Evolutionary conservation across 2,329 filamentous ascomycete genomes (phyloP), one percentile per base, ranked within the genome.

Genomic region (Fusarium proliferatum): DNA sequence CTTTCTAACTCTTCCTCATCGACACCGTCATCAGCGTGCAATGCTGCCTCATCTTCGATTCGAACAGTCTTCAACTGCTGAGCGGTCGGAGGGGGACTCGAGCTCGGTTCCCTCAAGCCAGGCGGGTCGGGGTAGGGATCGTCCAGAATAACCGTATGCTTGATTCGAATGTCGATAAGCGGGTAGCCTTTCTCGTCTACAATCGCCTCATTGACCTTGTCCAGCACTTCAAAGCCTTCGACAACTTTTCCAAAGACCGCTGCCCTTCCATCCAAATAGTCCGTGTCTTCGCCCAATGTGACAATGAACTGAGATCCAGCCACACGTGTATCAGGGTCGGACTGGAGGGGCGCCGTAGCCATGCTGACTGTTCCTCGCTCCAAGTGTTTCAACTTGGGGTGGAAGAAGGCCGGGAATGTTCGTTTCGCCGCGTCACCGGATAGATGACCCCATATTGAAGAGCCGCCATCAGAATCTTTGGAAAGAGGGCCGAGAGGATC

Each of bases 301-400:
- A 99, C 90, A 78, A 98, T 92, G 81, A 99, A 99, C 81, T 99
- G 96, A 77, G 95, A 97, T 11, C 89, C 95, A 1, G 95, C 95
- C 49, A 97, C 85, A 38, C 95, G 91, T 67, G 91, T 90, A 76
- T 98, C 95, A 6, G 94, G 92, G 78, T 98, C 93, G 21, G 88
- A 88, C 8, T 91, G 85, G 15, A 92, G 90, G 2, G 93, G 92
- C 23, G 91, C 94, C 0, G 96, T 98, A n/a, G 96, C 96, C 94
- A 98, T 97, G 85, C 95, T 98, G 69, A 99, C 95, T 19, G 94
- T 98, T 61, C 96, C 96, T 75, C 93, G 91, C 81, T 97, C 94
- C 45, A 89, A 85, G 82, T 99, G 96, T 82, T 96, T 97, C 76
- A 97, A 85, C 80, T 96, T 97, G 10, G 92, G 92, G 76, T 95